These are phyloP conservation scores for Sapria himalayana DNA, from an alignment of 345 rosid genomes.

Conservation along the genomic window DNA sequence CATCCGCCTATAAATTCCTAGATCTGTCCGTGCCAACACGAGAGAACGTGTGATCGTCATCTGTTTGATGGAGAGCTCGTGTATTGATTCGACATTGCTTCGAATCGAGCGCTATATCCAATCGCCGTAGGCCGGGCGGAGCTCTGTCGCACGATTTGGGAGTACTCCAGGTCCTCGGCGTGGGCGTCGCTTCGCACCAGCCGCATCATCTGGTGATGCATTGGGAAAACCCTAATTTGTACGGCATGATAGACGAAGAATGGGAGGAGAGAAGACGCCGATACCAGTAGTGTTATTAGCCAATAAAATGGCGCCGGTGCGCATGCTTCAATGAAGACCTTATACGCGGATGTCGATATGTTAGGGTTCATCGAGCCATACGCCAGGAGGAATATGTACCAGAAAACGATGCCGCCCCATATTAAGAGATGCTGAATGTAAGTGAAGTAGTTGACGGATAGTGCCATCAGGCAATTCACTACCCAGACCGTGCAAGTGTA, in stretches of 20 bases:
- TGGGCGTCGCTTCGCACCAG: conserved; percentile 68
- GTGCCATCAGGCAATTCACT: conserved; percentile 82
- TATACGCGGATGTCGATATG: conserved; percentile 64
- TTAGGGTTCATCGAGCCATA: conserved; percentile 61
- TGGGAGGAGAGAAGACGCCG: conserved; percentile 39
- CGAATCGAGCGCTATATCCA: conserved; percentile 60
- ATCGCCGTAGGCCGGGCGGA: conserved; percentile 55
- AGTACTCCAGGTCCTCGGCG: conserved; percentile 62
- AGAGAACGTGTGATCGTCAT: too few species aligned
- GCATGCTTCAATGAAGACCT: conserved; percentile 62
- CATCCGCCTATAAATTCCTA: too few species aligned
- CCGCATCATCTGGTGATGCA: conserved; percentile 82
- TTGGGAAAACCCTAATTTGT: conserved; percentile 69
- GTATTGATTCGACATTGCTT: conserved; percentile 14
- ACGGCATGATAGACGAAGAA: conserved; percentile 45
- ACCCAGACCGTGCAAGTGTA: conserved; percentile 83
- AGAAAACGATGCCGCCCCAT: conserved; percentile 63
- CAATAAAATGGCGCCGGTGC: conserved; percentile 69
- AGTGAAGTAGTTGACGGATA: conserved; percentile 73
- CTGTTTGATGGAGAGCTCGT: too few species aligned
- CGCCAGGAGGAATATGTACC: conserved; percentile 75
- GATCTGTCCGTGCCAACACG: too few species aligned
- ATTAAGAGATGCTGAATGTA: conserved; percentile 71
- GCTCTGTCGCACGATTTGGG: conserved; percentile 63
- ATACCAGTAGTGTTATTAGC: conserved; percentile 39